These are phyloP conservation scores for Falciphora oryzae DNA, from an alignment of 2,329 filamentous ascomycete genomes.

Conservation along the genomic window DNA sequence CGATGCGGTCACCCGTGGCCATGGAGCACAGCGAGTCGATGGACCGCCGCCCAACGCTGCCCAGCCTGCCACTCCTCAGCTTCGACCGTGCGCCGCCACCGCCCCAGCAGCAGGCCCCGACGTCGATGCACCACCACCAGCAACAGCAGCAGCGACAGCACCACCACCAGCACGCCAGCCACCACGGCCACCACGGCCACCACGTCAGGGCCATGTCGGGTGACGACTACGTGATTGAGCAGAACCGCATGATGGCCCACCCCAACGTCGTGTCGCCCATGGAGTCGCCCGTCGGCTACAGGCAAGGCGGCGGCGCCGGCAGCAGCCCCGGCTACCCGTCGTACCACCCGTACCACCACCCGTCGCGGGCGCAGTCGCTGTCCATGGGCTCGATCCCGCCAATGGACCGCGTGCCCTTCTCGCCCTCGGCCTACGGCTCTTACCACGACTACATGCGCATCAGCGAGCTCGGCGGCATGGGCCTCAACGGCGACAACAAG, in stretches of 20 bases:
- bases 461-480: conserved; percentile 32
- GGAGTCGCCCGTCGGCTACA: conserved; percentile 29
- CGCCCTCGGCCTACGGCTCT: conserved; percentile 32
- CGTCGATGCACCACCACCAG: background rate
- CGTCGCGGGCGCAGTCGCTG: conserved; percentile 38
- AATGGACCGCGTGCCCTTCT: conserved; percentile 39
- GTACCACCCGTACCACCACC: conserved; percentile 34
- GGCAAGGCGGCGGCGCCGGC: conserved; percentile 18
- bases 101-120: conserved; percentile 12
- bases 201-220: conserved; percentile 8
- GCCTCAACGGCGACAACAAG: conserved; percentile 38
- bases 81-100: conserved; percentile 30
- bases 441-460: conserved; percentile 38
- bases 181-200: conserved; percentile 4
- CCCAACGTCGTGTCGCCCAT: conserved; percentile 20
- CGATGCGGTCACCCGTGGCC: conserved; percentile 24
- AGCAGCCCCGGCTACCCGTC: conserved; percentile 23
- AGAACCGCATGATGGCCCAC: conserved; percentile 20
- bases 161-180: conserved; percentile 4
- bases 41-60: conserved; percentile 32
- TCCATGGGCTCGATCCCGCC: conserved; percentile 37
- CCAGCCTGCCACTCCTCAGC: conserved; percentile 34
- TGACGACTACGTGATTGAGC: conserved; percentile 9
- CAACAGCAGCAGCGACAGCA: conserved; percentile 6
- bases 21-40: conserved; percentile 29